Evolutionary conservation across 805 yeast species (phyloP).

Genomic region (Monosporozyma unispora): DNA sequence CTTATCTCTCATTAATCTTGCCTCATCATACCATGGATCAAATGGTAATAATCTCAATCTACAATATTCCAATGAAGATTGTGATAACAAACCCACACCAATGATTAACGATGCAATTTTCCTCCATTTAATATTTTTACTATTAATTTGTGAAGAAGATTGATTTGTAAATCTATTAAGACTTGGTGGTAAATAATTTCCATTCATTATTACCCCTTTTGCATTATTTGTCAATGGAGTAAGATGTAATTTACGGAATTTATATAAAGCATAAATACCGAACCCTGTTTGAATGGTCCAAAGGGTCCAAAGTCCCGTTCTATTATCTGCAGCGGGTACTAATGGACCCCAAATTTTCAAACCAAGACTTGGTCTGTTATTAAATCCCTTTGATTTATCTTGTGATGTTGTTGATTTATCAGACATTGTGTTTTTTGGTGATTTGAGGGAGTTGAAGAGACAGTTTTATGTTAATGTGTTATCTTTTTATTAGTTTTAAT

Average conservation of each 20-base stretch:
- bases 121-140: background rate
- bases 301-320: slow-evolving; percentile 42
- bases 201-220: background rate
- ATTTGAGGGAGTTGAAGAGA: slow-evolving; percentile 3
- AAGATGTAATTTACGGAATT: slow-evolving; percentile 10
- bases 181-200: background rate
- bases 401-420: slow-evolving; percentile 10
- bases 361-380: slow-evolving; percentile 49
- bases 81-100: slow-evolving; percentile 43
- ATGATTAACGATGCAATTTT: slow-evolving; percentile 12
- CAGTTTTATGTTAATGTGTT: no score
- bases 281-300: slow-evolving; percentile 44
- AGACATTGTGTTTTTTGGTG: slow-evolving; percentile 11
- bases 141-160: background rate
- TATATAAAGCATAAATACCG: slow-evolving; percentile 32
- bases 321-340: slow-evolving; percentile 63
- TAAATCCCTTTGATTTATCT: background rate
- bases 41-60: slow-evolving; percentile 37
- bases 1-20: slow-evolving; percentile 41
- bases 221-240: background rate
- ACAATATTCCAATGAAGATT: slow-evolving; percentile 47
- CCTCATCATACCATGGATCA: slow-evolving; percentile 73
- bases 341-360: slow-evolving; percentile 60
- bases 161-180: background rate
- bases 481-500: background rate